phyloP scores from a whole-genome alignment of 306 rosid genomes.

The Quercus parvula region DNA sequence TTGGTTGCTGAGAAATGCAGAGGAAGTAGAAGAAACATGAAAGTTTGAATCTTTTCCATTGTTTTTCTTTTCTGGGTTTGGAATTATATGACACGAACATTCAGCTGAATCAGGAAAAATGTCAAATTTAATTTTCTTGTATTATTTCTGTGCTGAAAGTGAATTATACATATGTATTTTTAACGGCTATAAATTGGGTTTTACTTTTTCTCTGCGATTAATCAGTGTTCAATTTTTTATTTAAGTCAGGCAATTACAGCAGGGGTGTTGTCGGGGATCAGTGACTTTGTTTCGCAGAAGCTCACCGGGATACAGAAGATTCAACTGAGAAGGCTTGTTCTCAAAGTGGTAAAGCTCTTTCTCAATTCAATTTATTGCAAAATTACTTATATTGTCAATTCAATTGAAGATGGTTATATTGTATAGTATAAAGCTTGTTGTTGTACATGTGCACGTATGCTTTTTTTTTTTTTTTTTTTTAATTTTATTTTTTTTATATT shows the following conservation, averaged over 20 bases:
- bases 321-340: conserved; percentile 65
- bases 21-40: not conserved
- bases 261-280: conserved; percentile 70
- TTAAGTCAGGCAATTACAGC: conserved; percentile 68
- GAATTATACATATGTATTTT: not conserved
- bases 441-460: not conserved
- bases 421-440: not conserved
- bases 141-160: not conserved
- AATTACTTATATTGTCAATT: not conserved
- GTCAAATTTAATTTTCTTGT: not conserved
- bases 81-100: not conserved
- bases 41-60: not conserved
- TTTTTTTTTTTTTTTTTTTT: not conserved
- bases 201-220: not conserved
- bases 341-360: conserved; percentile 66
- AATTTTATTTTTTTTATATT: not conserved
- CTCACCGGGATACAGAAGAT: conserved; percentile 83
- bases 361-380: not conserved
- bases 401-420: not conserved
- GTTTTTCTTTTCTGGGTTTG: not conserved
- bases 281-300: conserved; percentile 86
- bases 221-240: not conserved
- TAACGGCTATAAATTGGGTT: not conserved
- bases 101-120: not conserved
- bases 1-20: not conserved